Conservation (phyloP, 2,329 filamentous ascomycete genomes). For the Talaromyces sp. region DNA sequence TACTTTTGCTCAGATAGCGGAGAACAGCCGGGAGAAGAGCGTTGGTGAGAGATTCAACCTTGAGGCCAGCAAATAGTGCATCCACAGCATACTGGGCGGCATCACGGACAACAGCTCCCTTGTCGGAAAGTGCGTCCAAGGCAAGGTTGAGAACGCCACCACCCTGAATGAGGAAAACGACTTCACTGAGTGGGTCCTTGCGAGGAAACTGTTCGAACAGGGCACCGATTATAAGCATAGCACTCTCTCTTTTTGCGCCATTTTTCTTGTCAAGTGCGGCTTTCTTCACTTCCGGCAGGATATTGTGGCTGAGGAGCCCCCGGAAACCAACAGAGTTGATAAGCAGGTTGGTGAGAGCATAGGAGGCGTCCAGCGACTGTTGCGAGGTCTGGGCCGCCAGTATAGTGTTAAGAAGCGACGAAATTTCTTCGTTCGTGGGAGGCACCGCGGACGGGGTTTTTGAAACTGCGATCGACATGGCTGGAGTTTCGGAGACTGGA, state of each 20-base stretch:
- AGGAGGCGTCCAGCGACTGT: constrained; percentile 64
- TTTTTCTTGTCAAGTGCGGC: constrained; percentile 92
- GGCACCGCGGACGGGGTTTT: constrained; percentile 45
- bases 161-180: constrained; percentile 77
- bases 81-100: constrained; percentile 93
- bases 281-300: constrained; percentile 64
- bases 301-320: constrained; percentile 58
- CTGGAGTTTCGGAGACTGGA: constrained; percentile 35
- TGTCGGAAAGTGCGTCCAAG: constrained; percentile 84
- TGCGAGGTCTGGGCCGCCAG: constrained; percentile 67
- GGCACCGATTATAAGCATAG: constrained; percentile 91
- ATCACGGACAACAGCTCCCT: constrained; percentile 81
- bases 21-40: constrained; percentile 74
- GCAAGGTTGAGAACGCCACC: constrained; percentile 66
- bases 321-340: constrained; percentile 62
- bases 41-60: constrained; percentile 74
- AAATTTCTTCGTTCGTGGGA: constrained; percentile 63
- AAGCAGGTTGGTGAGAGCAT: constrained; percentile 60
- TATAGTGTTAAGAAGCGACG: constrained; percentile 60
- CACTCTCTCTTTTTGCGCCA: constrained; percentile 75
- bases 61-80: constrained; percentile 74
- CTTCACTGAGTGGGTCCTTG: constrained; percentile 72
- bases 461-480: constrained; percentile 45
- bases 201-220: constrained; percentile 85
- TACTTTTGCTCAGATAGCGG: constrained; percentile 73